These are phyloP conservation scores for Croton laevigatus DNA, from an alignment of 441 rosid species.

Conservation along the genomic window DNA sequence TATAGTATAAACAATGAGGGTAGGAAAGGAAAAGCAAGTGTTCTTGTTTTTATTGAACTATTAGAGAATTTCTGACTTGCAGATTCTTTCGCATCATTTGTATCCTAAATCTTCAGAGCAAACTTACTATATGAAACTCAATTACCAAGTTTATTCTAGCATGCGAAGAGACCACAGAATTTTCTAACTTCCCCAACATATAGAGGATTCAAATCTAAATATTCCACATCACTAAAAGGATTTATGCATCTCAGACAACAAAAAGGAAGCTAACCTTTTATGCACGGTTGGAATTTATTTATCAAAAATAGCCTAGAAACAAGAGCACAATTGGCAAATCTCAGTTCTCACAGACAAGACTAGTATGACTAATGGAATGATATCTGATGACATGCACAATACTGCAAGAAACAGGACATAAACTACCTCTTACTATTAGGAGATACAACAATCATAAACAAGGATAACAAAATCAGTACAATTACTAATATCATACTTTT, in stretches of 20 bases:
- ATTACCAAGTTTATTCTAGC: not conserved
- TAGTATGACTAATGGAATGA: not conserved
- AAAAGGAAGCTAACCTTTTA: not conserved
- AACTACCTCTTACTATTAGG: not conserved
- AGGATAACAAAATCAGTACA: not conserved
- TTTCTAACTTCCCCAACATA: not conserved
- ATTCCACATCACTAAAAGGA: not conserved
- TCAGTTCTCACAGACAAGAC: not conserved
- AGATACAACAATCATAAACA: not conserved
- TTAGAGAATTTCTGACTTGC: not conserved
- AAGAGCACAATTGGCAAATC: not conserved
- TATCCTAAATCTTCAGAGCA: not conserved
- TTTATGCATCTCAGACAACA: not conserved
- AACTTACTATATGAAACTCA: not conserved
- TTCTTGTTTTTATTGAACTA: not conserved
- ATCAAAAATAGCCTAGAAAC: not conserved
- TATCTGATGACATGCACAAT: not conserved
- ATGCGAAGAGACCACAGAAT: not conserved
- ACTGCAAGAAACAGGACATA: not conserved
- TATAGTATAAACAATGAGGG: not conserved
- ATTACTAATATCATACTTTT: not conserved
- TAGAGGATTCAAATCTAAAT: not conserved
- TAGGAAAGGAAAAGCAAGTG: not conserved
- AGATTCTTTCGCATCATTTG: not conserved
- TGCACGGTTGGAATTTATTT: not conserved